A percentile compares a stretch with the other conserved stretches of the same genome.
phyloP scores from a whole-genome alignment of 2,329 filamentous ascomycete genomes.

The Colletotrichum tofieldiae region DNA sequence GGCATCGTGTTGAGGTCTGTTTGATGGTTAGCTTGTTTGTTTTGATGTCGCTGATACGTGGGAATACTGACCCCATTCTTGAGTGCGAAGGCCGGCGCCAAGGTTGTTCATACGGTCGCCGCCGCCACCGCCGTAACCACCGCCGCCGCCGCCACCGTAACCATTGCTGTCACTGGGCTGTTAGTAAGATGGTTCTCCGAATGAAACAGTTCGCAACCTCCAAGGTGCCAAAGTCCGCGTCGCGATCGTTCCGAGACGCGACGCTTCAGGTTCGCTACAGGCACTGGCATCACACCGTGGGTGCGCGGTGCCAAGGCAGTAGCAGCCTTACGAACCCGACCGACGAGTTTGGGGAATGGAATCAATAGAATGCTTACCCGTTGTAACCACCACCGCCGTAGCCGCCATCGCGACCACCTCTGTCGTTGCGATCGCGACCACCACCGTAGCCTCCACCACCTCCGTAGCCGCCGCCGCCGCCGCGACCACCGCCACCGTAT shows the following conservation, averaged over 20 bases:
- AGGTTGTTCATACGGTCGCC: slow-evolving; percentile 97
- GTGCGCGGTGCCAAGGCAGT: slow-evolving; percentile 16
- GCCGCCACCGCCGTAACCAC: slow-evolving; percentile 67
- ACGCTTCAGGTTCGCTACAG: slow-evolving; percentile 2
- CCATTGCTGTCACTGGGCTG: slow-evolving; percentile 64
- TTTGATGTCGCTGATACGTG: slow-evolving; percentile 45
- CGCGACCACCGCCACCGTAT: slow-evolving; percentile 50
- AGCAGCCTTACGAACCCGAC: slow-evolving; percentile 45
- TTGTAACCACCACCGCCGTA: slow-evolving; percentile 58
- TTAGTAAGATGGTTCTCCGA: slow-evolving; percentile 53
- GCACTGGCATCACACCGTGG: not conserved
- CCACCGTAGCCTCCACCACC: slow-evolving; percentile 46
- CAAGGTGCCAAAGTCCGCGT: slow-evolving; percentile 1
- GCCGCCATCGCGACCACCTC: slow-evolving; percentile 49
- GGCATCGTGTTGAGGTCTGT: slow-evolving; percentile 83
- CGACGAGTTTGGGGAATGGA: slow-evolving; percentile 44
- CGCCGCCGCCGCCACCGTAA: slow-evolving; percentile 59
- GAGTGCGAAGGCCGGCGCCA: slow-evolving; percentile 88
- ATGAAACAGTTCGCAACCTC: slow-evolving; percentile 23
- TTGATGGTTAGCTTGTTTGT: slow-evolving; percentile 45
- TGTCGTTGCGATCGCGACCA: slow-evolving; percentile 34
- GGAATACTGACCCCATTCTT: slow-evolving; percentile 84
- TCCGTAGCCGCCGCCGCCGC: slow-evolving; percentile 50
- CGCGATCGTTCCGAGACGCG: not conserved
- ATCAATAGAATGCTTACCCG: slow-evolving; percentile 55